Base-by-base conservation (phyloP, 345 rosid genomes). In the Boechera divaricarpa region DNA sequence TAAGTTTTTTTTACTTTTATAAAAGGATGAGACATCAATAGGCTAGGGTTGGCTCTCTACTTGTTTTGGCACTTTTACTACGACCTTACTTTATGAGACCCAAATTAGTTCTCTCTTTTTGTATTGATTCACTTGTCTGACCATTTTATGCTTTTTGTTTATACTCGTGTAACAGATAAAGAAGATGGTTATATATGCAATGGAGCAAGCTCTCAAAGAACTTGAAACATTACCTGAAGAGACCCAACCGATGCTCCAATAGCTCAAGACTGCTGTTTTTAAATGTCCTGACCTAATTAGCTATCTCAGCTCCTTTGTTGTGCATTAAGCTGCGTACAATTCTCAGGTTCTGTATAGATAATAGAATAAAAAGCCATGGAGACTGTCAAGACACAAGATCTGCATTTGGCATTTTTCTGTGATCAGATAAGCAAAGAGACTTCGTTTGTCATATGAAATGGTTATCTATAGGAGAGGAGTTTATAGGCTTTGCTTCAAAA, bases 151-250 rank as follows among this genome's bases (percentile, higher is more conserved):
- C 44, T 36, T 33, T 33, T 53, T 53, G 1, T 48, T n/a, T 72
- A n/a, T 73, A 18, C 45, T 36, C 21, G 3, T 67, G 53, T 24
- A 63, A 66, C 87, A 94, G 98, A 85, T 90, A 52, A 90, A 87
- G 86, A 92, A 94, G 77, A 94, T 94, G 97, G 81, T 86, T 35
- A 69, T 92, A 5, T 85, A 87, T 62, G 98, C 88, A 51, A 71
- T 84, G 4, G 86, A 84, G 1, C 52, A 86, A 71, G 87, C 85
- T 63, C 61, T 77, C 61, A 47, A 12, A 29, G 76, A 77, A 63
- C 53, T 55, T 55, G 76, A 71, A 52, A 24, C 52, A 4, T 28
- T 71, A 29, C 9, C 52, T 0, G 41, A 16, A 54, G 59, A 77
- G 18, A 41, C 15, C 36, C 38, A 2, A 28, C 57, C n/a, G 2